Evolutionary conservation across 2,329 filamentous ascomycete genomes (phyloP).

Genomic region (Gaeumannomyces sp.): DNA sequence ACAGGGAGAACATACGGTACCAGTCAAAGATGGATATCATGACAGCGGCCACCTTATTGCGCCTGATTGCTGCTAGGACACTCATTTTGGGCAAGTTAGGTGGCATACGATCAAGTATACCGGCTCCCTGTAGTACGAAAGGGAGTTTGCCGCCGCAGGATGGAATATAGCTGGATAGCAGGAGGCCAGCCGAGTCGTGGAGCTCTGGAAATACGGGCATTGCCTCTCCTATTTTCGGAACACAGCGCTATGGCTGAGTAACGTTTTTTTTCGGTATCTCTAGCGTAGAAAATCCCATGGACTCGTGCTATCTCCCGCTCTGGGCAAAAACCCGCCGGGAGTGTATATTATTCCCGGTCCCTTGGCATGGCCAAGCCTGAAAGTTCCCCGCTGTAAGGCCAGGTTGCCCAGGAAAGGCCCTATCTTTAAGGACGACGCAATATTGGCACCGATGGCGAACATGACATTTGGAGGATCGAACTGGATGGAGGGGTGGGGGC

Average conservation of each 20-base stretch:
- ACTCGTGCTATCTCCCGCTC: too few species aligned
- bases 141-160: not conserved
- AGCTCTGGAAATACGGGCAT: not conserved
- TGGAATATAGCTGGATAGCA: not conserved
- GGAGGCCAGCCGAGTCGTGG: not conserved
- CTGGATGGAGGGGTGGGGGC: conserved; percentile 1
- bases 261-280: not conserved
- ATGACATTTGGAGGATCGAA: conserved; percentile 2
- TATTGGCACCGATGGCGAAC: conserved; percentile 5
- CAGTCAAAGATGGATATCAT: conserved; percentile 11
- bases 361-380: not conserved
- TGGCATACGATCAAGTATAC: not conserved
- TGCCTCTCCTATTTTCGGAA: not conserved
- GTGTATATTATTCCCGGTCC: not conserved
- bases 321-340: not conserved
- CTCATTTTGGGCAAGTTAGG: not conserved
- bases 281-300: not conserved
- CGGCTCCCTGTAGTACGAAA: not conserved
- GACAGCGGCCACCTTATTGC: conserved; percentile 4
- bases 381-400: not conserved
- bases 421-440: conserved; percentile 1
- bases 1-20: not conserved
- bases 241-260: not conserved
- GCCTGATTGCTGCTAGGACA: not conserved
- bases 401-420: not conserved